Conservation (phyloP, 2,329 filamentous ascomycete genomes). For the Calycina herbarum region DNA sequence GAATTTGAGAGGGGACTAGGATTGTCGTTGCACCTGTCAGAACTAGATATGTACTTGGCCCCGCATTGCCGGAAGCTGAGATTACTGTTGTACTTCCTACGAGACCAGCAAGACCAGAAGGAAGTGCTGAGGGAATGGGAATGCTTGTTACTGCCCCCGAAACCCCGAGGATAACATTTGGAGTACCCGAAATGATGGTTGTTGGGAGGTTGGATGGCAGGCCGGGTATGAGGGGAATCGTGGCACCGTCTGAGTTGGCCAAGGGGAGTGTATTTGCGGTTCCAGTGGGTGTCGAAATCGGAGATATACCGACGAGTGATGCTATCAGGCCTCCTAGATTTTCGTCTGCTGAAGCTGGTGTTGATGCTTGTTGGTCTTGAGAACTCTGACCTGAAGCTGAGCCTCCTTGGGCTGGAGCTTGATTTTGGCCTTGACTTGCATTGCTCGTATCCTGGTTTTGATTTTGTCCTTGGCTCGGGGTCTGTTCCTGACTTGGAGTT, state of each 20-base stretch:
- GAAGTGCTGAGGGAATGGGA: neutral
- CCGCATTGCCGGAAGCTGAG: neutral
- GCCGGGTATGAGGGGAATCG: slow-evolving; percentile 4
- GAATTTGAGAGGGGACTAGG: neutral
- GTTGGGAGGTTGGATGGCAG: neutral
- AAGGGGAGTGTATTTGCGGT: neutral
- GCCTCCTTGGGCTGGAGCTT: neutral
- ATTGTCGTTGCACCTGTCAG: neutral
- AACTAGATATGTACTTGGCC: neutral
- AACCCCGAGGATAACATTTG: neutral
- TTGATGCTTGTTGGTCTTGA: neutral
- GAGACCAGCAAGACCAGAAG: neutral
- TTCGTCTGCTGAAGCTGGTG: slow-evolving; percentile 1
- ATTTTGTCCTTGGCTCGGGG: neutral
- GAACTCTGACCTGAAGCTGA: neutral
- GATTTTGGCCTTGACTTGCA: neutral
- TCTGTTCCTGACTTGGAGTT: neutral
- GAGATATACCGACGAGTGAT: slow-evolving; percentile 6
- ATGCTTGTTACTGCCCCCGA: neutral
- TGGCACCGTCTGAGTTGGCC: neutral
- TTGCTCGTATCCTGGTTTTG: neutral
- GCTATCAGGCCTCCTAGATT: neutral
- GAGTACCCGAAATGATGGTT: neutral
- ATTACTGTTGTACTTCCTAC: neutral
- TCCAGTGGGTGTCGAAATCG: neutral